Evolutionary conservation across 495 filamentous ascomycete species (phyloP).

Genomic region (Elaphomyces granulatus): DNA sequence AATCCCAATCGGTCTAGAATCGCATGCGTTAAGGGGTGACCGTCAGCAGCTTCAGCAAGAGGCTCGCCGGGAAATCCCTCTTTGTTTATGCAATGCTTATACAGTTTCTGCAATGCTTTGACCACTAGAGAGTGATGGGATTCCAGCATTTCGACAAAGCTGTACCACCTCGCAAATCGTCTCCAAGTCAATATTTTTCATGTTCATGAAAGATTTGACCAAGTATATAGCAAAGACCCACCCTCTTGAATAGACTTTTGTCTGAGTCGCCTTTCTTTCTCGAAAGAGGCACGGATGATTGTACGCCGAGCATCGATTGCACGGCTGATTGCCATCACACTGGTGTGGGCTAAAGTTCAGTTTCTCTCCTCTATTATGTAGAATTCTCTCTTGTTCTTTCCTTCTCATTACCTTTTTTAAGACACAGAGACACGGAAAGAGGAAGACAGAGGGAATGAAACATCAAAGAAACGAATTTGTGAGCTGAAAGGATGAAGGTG

Average conservation of each 20-base stretch:
- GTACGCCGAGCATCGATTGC: constrained; percentile 33
- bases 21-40: constrained; percentile 31
- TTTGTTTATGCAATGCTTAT: constrained; percentile 30
- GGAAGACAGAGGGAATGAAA: too few species aligned
- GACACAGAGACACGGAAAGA: too few species aligned
- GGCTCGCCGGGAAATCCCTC: constrained; percentile 35
- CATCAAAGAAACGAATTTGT: too few species aligned
- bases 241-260: constrained; percentile 36
- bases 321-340: constrained; percentile 37
- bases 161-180: constrained; percentile 3
- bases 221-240: constrained; percentile 9
- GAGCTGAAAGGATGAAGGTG: neutral
- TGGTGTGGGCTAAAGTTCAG: constrained; percentile 4
- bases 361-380: neutral
- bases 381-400: too few species aligned
- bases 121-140: constrained; percentile 33
- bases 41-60: constrained; percentile 27
- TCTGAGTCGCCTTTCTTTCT: constrained; percentile 33
- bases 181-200: neutral
- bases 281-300: constrained; percentile 36
- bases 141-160: constrained; percentile 36
- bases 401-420: too few species aligned
- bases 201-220: neutral
- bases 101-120: constrained; percentile 31
- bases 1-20: constrained; percentile 33